A percentile compares a stretch with the other conserved stretches of the same genome.
Conservation (phyloP, 331 rosid species). For the Ulmus americana region DNA sequence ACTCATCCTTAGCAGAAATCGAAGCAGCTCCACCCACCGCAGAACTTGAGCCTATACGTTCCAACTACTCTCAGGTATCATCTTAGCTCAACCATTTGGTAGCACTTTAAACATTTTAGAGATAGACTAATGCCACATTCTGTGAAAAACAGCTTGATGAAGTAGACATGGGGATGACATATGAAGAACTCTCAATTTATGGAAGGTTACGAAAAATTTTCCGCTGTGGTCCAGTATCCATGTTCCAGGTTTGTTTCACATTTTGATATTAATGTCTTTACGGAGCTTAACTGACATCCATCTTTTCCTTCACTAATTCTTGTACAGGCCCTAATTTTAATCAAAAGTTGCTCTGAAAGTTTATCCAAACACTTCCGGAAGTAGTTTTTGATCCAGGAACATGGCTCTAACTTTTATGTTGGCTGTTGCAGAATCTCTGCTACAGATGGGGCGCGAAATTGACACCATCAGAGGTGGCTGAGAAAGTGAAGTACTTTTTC, state of each 20-base stretch:
- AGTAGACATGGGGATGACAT: conserved; percentile 98
- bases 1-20: conserved; percentile 64
- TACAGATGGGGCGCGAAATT: conserved; percentile 72
- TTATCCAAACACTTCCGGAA: too few species aligned
- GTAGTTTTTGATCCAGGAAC: too few species aligned
- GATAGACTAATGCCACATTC: conserved; percentile 23
- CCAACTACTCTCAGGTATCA: conserved; percentile 76
- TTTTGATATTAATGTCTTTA: neutral
- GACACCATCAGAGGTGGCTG: conserved; percentile 83
- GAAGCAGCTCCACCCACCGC: conserved; percentile 99
- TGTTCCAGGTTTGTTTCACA: conserved; percentile 50
- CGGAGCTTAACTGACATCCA: neutral
- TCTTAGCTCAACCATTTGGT: neutral
- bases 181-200: conserved; percentile 81
- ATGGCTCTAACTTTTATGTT: neutral
- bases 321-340: too few species aligned
- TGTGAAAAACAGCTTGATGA: conserved; percentile 66
- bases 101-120: neutral
- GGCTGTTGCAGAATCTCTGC: conserved; percentile 59
- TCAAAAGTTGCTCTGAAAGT: too few species aligned
- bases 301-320: neutral
- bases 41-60: conserved; percentile 89
- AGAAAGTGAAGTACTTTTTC: conserved; percentile 86
- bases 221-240: conserved; percentile 87
- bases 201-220: conserved; percentile 87